Evolutionary conservation across 371 early-diverging fungal species (phyloP).

Genomic region (Mucor ambiguus): DNA sequence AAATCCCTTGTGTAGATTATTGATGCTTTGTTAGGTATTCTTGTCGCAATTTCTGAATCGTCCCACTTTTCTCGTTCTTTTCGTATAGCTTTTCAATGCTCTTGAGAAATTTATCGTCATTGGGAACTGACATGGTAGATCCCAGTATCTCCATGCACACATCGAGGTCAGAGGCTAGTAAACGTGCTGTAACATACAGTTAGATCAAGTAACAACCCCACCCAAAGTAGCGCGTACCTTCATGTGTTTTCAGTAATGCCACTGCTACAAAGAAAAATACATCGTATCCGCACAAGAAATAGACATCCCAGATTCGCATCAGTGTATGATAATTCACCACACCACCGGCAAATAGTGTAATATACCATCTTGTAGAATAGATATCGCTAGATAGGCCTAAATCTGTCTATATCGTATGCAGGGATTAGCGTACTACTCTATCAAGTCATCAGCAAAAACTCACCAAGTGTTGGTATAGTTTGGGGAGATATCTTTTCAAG

Average conservation of each 20-base stretch:
- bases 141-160: conserved; percentile 54
- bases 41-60: conserved; percentile 18
- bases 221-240: conserved; percentile 43
- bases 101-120: conserved; percentile 54
- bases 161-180: conserved; percentile 52
- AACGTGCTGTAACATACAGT: conserved; percentile 26
- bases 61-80: conserved; percentile 10
- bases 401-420: conserved; percentile 29
- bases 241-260: conserved; percentile 53
- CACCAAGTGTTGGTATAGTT: conserved; percentile 56
- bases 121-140: conserved; percentile 53
- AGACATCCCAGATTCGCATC: conserved; percentile 65
- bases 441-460: neutral
- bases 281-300: conserved; percentile 62
- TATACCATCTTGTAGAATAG: conserved; percentile 69
- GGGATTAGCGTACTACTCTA: neutral
- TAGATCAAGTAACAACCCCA: neutral
- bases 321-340: conserved; percentile 60
- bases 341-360: conserved; percentile 64
- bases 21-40: conserved; percentile 22
- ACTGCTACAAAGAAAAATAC: conserved; percentile 61
- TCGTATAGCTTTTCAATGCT: conserved; percentile 45
- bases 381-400: conserved; percentile 54
- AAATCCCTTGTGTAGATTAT: no score
- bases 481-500: conserved; percentile 52